Evolutionary conservation across 2,329 filamentous ascomycete genomes (phyloP).

Genomic region (Fusarium globosum): DNA sequence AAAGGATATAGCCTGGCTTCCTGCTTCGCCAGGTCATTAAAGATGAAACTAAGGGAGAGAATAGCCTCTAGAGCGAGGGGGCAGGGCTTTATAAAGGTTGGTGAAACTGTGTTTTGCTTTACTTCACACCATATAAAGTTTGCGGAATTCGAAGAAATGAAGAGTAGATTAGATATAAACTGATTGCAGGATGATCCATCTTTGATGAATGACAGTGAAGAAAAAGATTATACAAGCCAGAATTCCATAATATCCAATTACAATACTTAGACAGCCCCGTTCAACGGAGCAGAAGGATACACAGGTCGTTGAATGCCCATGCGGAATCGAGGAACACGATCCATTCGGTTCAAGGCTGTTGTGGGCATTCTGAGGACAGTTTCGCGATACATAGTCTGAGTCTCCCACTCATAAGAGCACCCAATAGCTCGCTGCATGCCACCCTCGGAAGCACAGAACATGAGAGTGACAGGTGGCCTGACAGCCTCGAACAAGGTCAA

Average conservation of each 20-base stretch:
- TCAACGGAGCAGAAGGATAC: conserved; percentile 32
- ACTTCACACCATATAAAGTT: not conserved
- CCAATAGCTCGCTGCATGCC: conserved; percentile 45
- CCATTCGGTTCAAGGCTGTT: conserved; percentile 41
- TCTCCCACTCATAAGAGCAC: conserved; percentile 45
- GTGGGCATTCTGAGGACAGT: conserved; percentile 43
- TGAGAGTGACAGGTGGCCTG: conserved; percentile 40
- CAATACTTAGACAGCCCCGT: conserved; percentile 17
- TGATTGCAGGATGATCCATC: not conserved
- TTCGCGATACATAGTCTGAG: conserved; percentile 44
- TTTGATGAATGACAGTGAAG: not conserved
- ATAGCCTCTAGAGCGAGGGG: not conserved
- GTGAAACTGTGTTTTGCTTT: not conserved
- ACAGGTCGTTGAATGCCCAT: conserved; percentile 40
- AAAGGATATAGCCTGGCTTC: not conserved
- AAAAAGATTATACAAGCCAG: not conserved
- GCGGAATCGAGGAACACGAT: conserved; percentile 40
- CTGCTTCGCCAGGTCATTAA: not conserved
- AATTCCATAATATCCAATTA: not conserved
- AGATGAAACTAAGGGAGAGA: not conserved
- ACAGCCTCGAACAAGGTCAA: conserved; percentile 50
- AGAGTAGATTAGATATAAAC: not conserved
- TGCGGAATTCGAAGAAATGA: not conserved
- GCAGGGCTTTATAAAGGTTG: not conserved
- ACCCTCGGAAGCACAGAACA: conserved; percentile 45